These are phyloP conservation scores for Akanthomyces dipterigenus DNA, from an alignment of 2,329 filamentous ascomycete genomes.

Conservation along the genomic window DNA sequence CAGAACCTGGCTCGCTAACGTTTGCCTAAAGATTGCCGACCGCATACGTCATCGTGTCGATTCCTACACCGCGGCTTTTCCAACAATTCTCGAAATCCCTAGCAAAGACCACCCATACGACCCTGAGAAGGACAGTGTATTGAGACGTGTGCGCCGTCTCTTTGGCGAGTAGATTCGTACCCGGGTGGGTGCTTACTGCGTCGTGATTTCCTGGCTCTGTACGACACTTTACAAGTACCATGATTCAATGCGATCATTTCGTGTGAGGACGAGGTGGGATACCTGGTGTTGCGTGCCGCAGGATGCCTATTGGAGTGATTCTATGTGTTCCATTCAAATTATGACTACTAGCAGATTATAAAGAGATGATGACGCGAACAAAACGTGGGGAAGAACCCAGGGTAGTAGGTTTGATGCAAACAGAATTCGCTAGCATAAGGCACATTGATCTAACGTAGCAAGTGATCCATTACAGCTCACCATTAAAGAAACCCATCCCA, in stretches of 20 bases:
- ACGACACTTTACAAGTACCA: neutral
- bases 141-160: conserved; percentile 69
- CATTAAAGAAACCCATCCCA: conserved; percentile 28
- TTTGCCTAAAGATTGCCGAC: conserved; percentile 67
- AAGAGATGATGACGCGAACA: conserved; percentile 13
- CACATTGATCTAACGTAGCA: conserved; percentile 7
- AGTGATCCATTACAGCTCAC: conserved; percentile 31
- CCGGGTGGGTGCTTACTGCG: neutral
- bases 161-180: conserved; percentile 58
- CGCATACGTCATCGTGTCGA: conserved; percentile 87
- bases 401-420: conserved; percentile 1
- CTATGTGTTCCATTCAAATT: neutral
- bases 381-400: neutral
- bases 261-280: neutral
- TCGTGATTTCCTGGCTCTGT: neutral
- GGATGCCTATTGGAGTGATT: neutral
- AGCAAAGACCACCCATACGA: conserved; percentile 99
- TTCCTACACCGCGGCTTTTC: conserved; percentile 88
- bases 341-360: conserved; percentile 11
- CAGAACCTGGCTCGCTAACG: neutral
- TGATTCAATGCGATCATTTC: neutral
- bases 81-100: conserved; percentile 92
- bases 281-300: neutral
- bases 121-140: conserved; percentile 95
- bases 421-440: conserved; percentile 5